phyloP scores from a whole-genome alignment of 2,329 filamentous ascomycete species.

The Pseudonectria foliicola region DNA sequence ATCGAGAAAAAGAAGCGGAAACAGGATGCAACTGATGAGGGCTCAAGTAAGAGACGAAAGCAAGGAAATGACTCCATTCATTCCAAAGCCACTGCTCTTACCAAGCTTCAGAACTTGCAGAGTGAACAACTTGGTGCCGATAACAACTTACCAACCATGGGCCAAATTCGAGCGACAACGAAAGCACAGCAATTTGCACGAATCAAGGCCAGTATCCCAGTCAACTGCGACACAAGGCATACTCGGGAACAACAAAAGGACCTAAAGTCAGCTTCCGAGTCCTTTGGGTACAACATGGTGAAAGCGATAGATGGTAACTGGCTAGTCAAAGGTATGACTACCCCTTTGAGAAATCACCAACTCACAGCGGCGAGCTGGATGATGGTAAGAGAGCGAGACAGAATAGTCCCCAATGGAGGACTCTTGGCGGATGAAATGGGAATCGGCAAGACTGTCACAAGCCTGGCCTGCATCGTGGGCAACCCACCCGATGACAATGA shows the following conservation, averaged over 20 bases:
- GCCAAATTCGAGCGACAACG: constrained; percentile 1
- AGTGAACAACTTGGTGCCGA: background rate
- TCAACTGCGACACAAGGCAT: constrained; percentile 8
- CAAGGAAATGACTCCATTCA: background rate
- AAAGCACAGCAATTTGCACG: background rate
- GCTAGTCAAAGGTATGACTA: constrained; percentile 12
- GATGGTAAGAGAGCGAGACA: constrained; percentile 39
- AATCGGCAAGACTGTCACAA: constrained; percentile 64
- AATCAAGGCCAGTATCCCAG: constrained; percentile 7
- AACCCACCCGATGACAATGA: constrained; percentile 39
- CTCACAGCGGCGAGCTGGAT: constrained; percentile 47
- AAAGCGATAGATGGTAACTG: constrained; percentile 2
- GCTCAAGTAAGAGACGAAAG: background rate
- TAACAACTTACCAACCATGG: background rate
- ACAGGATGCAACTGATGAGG: background rate
- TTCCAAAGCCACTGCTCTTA: no score
- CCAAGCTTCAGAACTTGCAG: no score
- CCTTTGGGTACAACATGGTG: constrained; percentile 16
- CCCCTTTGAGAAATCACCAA: constrained; percentile 40
- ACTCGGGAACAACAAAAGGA: constrained; percentile 8
- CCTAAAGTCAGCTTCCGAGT: constrained; percentile 3
- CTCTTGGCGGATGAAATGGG: constrained; percentile 58
- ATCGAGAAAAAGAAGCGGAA: background rate
- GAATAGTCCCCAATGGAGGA: constrained; percentile 44
- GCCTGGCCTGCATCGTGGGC: constrained; percentile 64